phyloP scores from a whole-genome alignment of 768 basidiomycete species.

The Lactifluus piperatus region DNA sequence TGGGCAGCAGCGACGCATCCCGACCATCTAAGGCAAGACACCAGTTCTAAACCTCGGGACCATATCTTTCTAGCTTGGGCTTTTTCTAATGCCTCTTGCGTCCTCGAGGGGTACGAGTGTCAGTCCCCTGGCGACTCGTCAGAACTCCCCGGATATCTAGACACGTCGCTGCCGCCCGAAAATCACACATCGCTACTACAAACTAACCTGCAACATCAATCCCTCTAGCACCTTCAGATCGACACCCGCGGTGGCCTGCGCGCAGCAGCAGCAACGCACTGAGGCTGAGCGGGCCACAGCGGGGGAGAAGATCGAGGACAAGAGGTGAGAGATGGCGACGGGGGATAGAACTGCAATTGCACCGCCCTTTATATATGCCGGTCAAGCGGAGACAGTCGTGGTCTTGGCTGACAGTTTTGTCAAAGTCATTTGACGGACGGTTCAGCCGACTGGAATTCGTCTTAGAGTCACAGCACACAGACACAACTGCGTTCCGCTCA shows the following conservation, averaged over 20 bases:
- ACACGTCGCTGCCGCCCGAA: conserved; percentile 6
- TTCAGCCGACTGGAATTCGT: neutral
- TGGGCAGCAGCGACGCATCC: conserved; percentile 7
- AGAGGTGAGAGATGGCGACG: neutral
- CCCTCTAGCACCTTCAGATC: no score
- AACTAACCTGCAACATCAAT: no score
- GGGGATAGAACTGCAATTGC: neutral
- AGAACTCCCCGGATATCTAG: conserved; percentile 15
- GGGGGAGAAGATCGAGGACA: neutral
- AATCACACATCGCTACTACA: neutral
- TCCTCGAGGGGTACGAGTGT: conserved; percentile 12
- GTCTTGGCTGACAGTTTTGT: neutral
- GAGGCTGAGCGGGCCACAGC: no score
- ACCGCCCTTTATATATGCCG: neutral
- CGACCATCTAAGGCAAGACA: conserved; percentile 10
- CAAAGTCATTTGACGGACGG: neutral
- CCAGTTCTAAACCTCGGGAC: conserved; percentile 15
- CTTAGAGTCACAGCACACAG: neutral
- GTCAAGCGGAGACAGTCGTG: neutral
- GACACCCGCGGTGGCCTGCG: no score
- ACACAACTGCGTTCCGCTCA: no score
- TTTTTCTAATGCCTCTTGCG: conserved; percentile 8
- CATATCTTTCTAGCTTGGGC: neutral
- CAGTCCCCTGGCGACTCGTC: conserved; percentile 11
- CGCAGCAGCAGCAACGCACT: no score